Evolutionary conservation across 2,329 filamentous ascomycete genomes (phyloP).

Genomic region (Trichoderma sp.): DNA sequence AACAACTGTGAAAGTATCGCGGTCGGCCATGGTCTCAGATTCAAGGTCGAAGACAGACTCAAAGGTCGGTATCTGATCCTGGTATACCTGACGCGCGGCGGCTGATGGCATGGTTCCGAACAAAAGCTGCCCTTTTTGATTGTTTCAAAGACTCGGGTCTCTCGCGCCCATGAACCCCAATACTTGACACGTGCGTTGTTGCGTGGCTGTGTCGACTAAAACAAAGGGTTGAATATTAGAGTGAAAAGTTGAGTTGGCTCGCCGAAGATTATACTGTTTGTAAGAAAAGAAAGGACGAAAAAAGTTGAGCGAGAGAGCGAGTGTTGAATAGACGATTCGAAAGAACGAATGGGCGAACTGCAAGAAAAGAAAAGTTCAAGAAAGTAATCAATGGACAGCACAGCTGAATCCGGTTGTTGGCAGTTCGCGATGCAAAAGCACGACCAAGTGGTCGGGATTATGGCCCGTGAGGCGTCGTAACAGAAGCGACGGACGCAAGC

Average conservation of each 20-base stretch:
- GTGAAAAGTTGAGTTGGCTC: not conserved
- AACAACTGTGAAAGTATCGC: slow-evolving; percentile 53
- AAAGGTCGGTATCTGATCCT: slow-evolving; percentile 72
- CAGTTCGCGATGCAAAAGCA: slow-evolving; percentile 23
- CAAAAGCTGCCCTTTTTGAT: not conserved
- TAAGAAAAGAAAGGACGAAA: slow-evolving; percentile 23
- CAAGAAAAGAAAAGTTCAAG: slow-evolving; percentile 21
- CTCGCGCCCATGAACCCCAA: not conserved
- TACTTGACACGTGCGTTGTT: not conserved
- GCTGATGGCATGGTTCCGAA: slow-evolving; percentile 58
- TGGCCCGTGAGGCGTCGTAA: slow-evolving; percentile 16
- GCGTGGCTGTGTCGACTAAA: not conserved
- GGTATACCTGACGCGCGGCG: slow-evolving; percentile 59
- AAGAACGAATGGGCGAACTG: slow-evolving; percentile 24
- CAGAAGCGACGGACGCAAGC: slow-evolving; percentile 1
- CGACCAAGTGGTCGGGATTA: slow-evolving; percentile 23
- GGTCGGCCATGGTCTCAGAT: slow-evolving; percentile 52
- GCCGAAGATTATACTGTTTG: not conserved
- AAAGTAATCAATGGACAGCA: slow-evolving; percentile 43
- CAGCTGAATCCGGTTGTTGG: slow-evolving; percentile 49
- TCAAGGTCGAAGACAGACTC: slow-evolving; percentile 74
- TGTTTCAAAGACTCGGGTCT: not conserved
- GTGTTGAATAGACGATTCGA: slow-evolving; percentile 24
- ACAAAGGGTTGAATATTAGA: not conserved
- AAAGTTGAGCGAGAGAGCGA: slow-evolving; percentile 7